Evolutionary conservation across 2,329 filamentous ascomycete species (phyloP), one percentile per base, ranked within the genome.

Genomic region (Botryotinia calthae): DNA sequence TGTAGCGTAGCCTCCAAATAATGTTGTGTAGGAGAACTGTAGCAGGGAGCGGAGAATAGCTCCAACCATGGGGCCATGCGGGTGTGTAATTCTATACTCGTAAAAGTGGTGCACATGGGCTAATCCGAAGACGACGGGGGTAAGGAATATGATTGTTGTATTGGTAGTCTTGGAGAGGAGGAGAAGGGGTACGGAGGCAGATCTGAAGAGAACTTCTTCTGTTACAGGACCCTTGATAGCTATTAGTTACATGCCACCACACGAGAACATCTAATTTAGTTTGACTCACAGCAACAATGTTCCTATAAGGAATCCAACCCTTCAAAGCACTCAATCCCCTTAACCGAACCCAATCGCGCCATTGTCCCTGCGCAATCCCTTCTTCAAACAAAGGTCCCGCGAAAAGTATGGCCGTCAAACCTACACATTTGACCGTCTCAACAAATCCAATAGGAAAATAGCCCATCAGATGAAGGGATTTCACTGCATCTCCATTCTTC

Each of bases 81-180:
- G 93, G 78, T 97, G 89, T 1, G 92, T 93, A 73, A 97, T 85
- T 72, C 92, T 88, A 82, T 97, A 97, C 83, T 98, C 96, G 84
- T 97, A 97, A 81, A 97, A 94, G 83, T 99, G 96, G 83, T 99
- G 95, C 65, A 97, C 83, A 83, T 99, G 96, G 12, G 96, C 95
- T 62, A 97, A 89, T 69, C 95, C 95, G 80, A 98, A 98, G 81
- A 97, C 91, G 18, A 98, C 84, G 10, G 95, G 95, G 1, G 93
- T 93, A 18, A 93, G 84, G 83, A 97, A 94, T 79, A 97, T 88
- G 76, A 93, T 94, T 58, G 84, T 84, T 2, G 74, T 75, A 34
- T 76, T 83, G 5, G 81, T 79, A 0, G 84, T 81, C 62, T 87
- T 87, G 31, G 94, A 90, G 67, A 94, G 85, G 44, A 98, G 84